phyloP scores from a whole-genome alignment of 1,139 yeast species.

The Saccharomycopsis hybrid region DNA sequence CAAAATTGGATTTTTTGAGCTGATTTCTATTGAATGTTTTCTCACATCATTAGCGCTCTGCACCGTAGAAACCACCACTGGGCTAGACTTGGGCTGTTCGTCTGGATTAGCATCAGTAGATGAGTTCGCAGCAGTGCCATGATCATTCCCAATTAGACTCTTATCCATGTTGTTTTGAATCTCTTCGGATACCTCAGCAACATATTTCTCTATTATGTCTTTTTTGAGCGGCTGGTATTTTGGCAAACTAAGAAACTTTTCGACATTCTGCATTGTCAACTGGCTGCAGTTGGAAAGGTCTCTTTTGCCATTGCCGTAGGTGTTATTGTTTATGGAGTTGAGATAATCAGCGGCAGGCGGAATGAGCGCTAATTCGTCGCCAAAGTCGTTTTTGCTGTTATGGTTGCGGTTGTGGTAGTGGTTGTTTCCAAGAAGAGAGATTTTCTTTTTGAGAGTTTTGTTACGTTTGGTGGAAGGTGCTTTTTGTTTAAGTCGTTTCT shows the following conservation, averaged over 20 bases:
- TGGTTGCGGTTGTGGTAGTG: too few relatives aligned
- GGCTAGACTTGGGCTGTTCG: neutral
- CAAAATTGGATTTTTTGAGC: too few relatives aligned
- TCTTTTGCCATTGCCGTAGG: conserved; percentile 1
- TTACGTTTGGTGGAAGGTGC: too few relatives aligned
- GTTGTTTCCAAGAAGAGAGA: neutral
- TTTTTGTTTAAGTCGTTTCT: conserved; percentile 1
- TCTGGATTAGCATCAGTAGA: neutral
- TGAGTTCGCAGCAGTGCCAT: neutral
- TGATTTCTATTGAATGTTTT: conserved; percentile 1
- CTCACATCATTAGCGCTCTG: neutral
- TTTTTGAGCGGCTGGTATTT: conserved; percentile 12
- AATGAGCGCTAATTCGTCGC: conserved; percentile 4
- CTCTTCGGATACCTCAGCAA: conserved; percentile 15
- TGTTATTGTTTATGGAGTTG: neutral
- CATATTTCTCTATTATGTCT: conserved; percentile 17
- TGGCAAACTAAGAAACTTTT: conserved; percentile 8
- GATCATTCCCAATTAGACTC: neutral
- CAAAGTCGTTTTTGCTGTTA: neutral
- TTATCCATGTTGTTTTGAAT: conserved; percentile 12
- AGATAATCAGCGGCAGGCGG: neutral
- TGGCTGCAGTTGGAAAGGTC: conserved; percentile 13
- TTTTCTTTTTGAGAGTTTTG: neutral
- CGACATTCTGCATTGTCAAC: conserved; percentile 14
- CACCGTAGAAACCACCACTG: neutral